Evolutionary conservation across 139 green algal species (phyloP), one percentile per base, ranked within the genome.

Genomic region (Tetraselmis striata): DNA sequence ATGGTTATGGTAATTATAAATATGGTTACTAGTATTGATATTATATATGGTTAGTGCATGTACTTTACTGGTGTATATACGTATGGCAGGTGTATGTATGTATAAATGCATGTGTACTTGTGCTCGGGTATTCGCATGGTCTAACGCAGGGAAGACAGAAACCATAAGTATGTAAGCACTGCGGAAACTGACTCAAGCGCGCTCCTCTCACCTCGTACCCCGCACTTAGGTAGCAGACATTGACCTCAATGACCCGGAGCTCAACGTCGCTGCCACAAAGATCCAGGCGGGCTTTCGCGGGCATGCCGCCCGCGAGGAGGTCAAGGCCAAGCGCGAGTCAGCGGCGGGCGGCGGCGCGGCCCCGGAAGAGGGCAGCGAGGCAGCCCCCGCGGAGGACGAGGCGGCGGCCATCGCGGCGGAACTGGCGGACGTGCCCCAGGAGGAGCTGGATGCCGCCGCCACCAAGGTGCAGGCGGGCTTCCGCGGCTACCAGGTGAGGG

Each of bases 251-350:
- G 67, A 79, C 27, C 59, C n/a, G 76, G 79, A 74, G 67, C 75
- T 83, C 67, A 87, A 88, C 59, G n/a, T 81, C 18, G 92, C 92
- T 1, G 92, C 92, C 22, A 89, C 81, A n/a, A 89, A 87, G 79
- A 87, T 95, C 30, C 92, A 95, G 83, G 84, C 89, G 2, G 84
- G 84, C 29, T 93, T 91, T 83, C 83, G 89, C 2, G 92, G 90
- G 24, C 88, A 93, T 81, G 86, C 89, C 59, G 87, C 88, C 0
- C 81, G 91, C 24, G 90, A 90, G 83, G 80, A 88, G 29, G 84
- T 92, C 11, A 67, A 67, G 45, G 45, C 45, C 45, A 67, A 67
- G 45, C 45, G 45, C 11, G 45, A 67, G 18, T 5, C 45, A 25
- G 45, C 45, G 45, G 45, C 45, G 45, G 45, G 45, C 11, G 45